Base-by-base conservation (phyloP, 2,329 filamentous ascomycete species). In the Endocalyx cinctus region DNA sequence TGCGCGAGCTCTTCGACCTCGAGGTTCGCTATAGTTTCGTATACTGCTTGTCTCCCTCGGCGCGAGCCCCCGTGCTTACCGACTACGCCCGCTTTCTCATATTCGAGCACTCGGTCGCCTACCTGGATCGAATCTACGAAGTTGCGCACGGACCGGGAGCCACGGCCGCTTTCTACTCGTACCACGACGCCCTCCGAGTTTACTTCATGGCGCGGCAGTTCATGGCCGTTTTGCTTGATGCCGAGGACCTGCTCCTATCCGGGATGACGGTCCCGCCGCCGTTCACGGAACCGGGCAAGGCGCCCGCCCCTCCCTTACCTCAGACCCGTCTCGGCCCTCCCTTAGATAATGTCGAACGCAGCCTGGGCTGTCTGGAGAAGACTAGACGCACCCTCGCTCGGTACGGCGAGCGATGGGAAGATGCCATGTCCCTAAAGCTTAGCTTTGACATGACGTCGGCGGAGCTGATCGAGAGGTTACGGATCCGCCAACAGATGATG, bases 21-120 rank as follows among this genome's bases (percentile, higher is more conserved):
- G 92, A 98, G 55, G 63, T 94, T 26, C 75, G 90, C 29, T 97
- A 95, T 64, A 94, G 87, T 52, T 92, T 87, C 48, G 83, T 95
- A 16, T 87, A 96, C 57, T 85, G 90, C 37, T 73, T 96, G 6
- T 87, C 87, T 1, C 87, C 88, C 1, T 89, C 84, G 22, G 77
- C 80, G 2, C 73, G 83, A 28, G 79, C 84, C 4, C 84, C 86
- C 0, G 69, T 75, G 15, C 79, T 89, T 31, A 82, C 79, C 4
- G 76, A 87, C 28, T 87, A 90, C 54, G 84, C 82, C 23, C 84
- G 87, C 41, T 70, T 80, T 18, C 69, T 94, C 16, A 85, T 95
- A 25, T 94, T 94, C 55, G 87, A 95, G 55, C 82, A 92, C 51
- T 82, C 82, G 43, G 79, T 90, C 45, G 75, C 82, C n/a, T 96